Base-by-base conservation (phyloP, 371 early-diverging fungal species). In the Circinella umbellata region DNA sequence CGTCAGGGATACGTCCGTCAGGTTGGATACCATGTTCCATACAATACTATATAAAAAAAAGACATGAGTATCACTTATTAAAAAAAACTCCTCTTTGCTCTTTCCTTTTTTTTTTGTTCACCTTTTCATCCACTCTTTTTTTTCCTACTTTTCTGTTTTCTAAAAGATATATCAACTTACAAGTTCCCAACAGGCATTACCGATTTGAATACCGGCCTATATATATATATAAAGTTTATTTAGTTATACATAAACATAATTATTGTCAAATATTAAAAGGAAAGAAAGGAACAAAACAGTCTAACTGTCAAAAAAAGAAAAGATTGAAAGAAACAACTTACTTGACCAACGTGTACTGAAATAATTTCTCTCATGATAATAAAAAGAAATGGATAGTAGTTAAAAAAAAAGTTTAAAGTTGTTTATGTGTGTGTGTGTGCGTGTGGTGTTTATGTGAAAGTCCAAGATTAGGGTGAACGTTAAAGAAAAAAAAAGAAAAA, bases 131-230 rank as follows among this genome's bases (percentile, higher is more conserved):
- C 27, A 27, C 27, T 27, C 27, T 27, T 27, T 27, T 27, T 27
- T 27, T 27, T 27, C 27, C 27, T 27, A 27, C 27, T 27, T 27
- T 27, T 27, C 27, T 27, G 2, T 27, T 27, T 27, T 27, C 27
- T 27, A 27, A 27, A 27, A 27, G 27, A 27, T 47, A 47, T 27
- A 0, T 11, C 42, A 20, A 61, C 74, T 74, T 68, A 74, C 74
- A 17, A 98, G 91, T 86, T 99, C 98, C 99, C 99, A 99, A 88
- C 98, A 98, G 83, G 98, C 93, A 90, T 98, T 98, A 89, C 98
- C 99, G 80, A 99, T 98, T 87, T 99, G 99, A 75, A 99, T 93
- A 92, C 99, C 99, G 77, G 98, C 96, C 86, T 96, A 90, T 61
- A 37, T 36, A 64, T 13, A 51, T 8, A n/a, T 13, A n/a, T 1